A percentile compares a stretch with the other conserved stretches of the same genome.
These are phyloP conservation scores for Ambrosia hybrid DNA, from an alignment of 140 eudicot species.

Conservation along the genomic window DNA sequence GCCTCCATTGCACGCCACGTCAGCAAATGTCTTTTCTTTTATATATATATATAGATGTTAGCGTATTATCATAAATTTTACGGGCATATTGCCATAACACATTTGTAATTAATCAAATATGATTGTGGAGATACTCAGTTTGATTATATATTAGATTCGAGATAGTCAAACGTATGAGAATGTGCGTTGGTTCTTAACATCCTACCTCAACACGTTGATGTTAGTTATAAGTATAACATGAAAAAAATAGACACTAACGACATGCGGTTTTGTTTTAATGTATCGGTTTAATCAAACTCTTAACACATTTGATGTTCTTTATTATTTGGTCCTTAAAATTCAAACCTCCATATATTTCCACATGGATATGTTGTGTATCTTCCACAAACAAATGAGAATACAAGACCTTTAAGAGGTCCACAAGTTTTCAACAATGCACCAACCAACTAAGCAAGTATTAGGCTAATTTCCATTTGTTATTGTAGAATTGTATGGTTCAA, in stretches of 20 bases:
- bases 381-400: slow-evolving; percentile 27
- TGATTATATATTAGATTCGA: neutral
- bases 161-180: no score
- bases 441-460: slow-evolving; percentile 35
- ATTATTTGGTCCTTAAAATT: neutral
- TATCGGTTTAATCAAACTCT: neutral
- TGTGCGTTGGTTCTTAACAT: no score
- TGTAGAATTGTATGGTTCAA: no score
- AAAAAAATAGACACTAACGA: no score
- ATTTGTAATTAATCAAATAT: no score
- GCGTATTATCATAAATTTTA: neutral
- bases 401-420: neutral
- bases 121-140: neutral
- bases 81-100: neutral
- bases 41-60: no score
- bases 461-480: slow-evolving; percentile 32
- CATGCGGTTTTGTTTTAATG: neutral
- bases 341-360: neutral
- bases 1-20: no score
- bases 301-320: neutral
- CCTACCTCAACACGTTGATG: no score
- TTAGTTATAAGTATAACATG: no score
- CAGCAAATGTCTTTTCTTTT: no score
- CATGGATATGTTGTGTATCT: neutral
- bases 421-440: slow-evolving; percentile 22